Evolutionary conservation across 305 asterid genomes (phyloP).

Genomic region (Ajuga reptans): DNA sequence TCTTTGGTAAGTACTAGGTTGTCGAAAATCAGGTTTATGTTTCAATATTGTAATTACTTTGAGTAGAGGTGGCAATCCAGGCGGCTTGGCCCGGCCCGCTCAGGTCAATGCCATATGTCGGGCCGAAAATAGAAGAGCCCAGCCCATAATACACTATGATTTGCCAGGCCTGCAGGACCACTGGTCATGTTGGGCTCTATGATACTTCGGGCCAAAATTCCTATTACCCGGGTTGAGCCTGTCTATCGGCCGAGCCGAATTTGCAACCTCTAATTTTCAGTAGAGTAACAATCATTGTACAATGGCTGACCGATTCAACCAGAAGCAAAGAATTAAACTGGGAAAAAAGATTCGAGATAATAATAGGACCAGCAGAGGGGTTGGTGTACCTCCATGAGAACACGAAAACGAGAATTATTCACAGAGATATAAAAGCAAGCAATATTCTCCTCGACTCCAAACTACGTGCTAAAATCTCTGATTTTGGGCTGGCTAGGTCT

Average conservation of each 20-base stretch:
- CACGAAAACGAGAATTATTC: conserved; percentile 53
- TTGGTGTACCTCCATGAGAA: conserved; percentile 80
- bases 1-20: conserved; percentile 46
- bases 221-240: too few species aligned
- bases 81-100: too few species aligned
- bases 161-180: too few species aligned
- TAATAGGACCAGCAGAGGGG: conserved; percentile 67
- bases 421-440: conserved; percentile 79
- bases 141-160: too few species aligned
- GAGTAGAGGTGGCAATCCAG: neutral
- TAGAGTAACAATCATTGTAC: neutral
- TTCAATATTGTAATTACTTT: neutral
- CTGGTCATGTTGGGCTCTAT: too few species aligned
- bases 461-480: conserved; percentile 66
- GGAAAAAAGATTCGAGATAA: conserved; percentile 67
- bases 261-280: too few species aligned
- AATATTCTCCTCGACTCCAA: conserved; percentile 65
- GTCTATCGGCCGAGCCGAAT: too few species aligned
- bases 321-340: conserved; percentile 59
- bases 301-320: conserved; percentile 40
- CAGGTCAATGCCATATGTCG: too few species aligned
- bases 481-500: conserved; percentile 84
- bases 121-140: too few species aligned
- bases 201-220: too few species aligned
- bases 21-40: neutral